Percentiles rank a stretch among this genome's conserved stretches.
Evolutionary conservation across 179 eudicot species (phyloP).

Genomic region (Sideroxylon spinosum): DNA sequence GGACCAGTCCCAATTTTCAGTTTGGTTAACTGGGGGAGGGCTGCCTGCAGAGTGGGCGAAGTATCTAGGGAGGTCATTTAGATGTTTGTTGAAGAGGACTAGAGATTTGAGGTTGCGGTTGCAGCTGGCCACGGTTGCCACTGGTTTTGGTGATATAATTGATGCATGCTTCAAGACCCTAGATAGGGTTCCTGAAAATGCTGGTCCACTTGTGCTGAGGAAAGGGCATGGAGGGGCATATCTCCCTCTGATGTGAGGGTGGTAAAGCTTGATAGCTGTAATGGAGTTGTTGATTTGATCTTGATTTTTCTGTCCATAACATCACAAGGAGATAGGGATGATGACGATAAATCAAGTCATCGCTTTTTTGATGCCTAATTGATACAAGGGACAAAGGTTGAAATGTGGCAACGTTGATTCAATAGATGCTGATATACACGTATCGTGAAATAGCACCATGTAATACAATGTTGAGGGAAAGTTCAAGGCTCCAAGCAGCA

Average conservation of each 20-base stretch:
- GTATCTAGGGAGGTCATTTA: slow-evolving; percentile 78
- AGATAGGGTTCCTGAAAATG: slow-evolving; percentile 91
- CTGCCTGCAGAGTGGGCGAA: slow-evolving; percentile 91
- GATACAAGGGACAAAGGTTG: not conserved
- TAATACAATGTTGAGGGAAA: slow-evolving; percentile 4
- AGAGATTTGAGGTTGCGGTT: slow-evolving; percentile 72
- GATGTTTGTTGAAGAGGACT: slow-evolving; percentile 84
- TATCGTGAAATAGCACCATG: slow-evolving; percentile 13
- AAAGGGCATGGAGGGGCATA: slow-evolving; percentile 98
- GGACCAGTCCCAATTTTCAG: slow-evolving; percentile 86
- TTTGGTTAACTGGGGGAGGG: slow-evolving; percentile 91
- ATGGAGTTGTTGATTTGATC: not conserved
- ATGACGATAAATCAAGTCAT: not conserved
- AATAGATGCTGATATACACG: too few relatives aligned
- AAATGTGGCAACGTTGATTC: not conserved
- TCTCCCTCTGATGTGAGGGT: slow-evolving; percentile 64
- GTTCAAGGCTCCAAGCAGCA: slow-evolving; percentile 1
- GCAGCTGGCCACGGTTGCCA: slow-evolving; percentile 68
- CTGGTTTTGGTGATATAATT: slow-evolving; percentile 75
- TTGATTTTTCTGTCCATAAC: not conserved
- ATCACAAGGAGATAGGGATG: not conserved
- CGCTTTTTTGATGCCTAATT: not conserved
- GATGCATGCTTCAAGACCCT: slow-evolving; percentile 55
- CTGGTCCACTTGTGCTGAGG: slow-evolving; percentile 87
- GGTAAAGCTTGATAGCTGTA: not conserved